Evolutionary conservation across 495 filamentous ascomycete genomes (phyloP), one percentile per base, ranked within the genome.

Genomic region (Polyplosphaeria fusca): DNA sequence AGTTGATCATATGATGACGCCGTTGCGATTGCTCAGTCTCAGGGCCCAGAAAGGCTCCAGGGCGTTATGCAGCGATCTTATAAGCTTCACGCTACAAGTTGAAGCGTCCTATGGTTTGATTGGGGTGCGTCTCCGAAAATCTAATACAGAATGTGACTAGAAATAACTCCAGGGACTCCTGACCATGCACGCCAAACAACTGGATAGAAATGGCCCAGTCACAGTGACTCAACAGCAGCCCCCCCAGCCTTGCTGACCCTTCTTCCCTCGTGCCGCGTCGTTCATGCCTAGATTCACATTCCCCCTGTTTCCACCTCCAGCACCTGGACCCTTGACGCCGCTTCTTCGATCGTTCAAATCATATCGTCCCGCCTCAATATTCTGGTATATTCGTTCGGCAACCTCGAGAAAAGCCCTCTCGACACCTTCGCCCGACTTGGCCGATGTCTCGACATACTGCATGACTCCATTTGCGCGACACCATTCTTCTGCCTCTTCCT

Each of bases 371-470:
- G 85, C 84, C 73, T 95, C 89, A 52, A 98, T 95, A 71, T 96
- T 96, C 70, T 88, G 82, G 74, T 91, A 95, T 58, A 98, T 96
- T 61, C 89, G 78, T 74, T 95, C 87, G 28, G 93, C 91, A 27
- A 95, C 90, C 64, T 93, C 84, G 67, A 94, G 78, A 64, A 98
- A 98, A 2, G 93, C 93, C 54, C 83, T 77, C 71, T 98, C 93
- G 28, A 98, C 93, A 19, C 87, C 87, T 69, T 93, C 89, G 20
- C 93, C 93, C 32, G 82, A 90, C 75, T 96, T 98, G 32, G 93
- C 93, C 52, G 82, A 86, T n/a, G 93, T 98, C 74, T 98, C 93
- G 44, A 96, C 88, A 68, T 95, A 96, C 61, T 86, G 81, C 55
- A 95, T 79, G 16, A 96, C 81, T 45, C 84, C 85, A 71, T 96